Evolutionary conservation across 805 yeast genomes (phyloP), one percentile per base, ranked within the genome.

Genomic region (Candida maris): DNA sequence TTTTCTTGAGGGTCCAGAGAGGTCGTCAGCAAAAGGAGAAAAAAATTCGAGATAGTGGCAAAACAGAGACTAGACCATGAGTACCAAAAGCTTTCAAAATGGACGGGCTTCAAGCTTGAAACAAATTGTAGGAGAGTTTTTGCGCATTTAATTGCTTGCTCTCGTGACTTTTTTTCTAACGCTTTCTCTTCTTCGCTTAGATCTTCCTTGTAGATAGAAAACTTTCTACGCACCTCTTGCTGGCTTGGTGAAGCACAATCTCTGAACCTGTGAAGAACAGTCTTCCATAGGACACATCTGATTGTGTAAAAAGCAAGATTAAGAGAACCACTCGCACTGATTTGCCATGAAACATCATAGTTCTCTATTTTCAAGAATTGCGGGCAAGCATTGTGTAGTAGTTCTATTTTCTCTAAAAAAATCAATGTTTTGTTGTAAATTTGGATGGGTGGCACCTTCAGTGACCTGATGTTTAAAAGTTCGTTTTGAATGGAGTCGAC

Each of bases 51-150:
- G 8, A 44, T 41, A 26, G 46, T 42, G 15, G 48, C 46, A 34
- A 44, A 44, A 26, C 37, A 36, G 28, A 31, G 42, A 10, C 37
- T 34, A 3, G 48, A 41, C 48, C 48, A 44, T 3, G 48, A 41
- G 26, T 35, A 41, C 48, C 48, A 44, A 24, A 41, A 44, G 19
- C 38, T 25, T 14, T 41, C 48, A 27, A 41, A 41, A 24, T 41
- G 44, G 18, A 18, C 29, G 13, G 44, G 41, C 3, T 37, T 25
- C 1, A 44, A 25, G 12, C 18, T 28, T 3, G 41, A 31, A 4
- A 41, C 17, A 4, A 32, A 14, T 14, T 38, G 36, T 4, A 44
- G 21, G 10, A 35, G 21, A 10, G 29, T 32, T 6, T 24, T 19
- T 6, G 24, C 24, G 15, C 40, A 32, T 13, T 19, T 25, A n/a